Base-by-base conservation (phyloP, 2,329 filamentous ascomycete genomes). In the Septoria petroselini region DNA sequence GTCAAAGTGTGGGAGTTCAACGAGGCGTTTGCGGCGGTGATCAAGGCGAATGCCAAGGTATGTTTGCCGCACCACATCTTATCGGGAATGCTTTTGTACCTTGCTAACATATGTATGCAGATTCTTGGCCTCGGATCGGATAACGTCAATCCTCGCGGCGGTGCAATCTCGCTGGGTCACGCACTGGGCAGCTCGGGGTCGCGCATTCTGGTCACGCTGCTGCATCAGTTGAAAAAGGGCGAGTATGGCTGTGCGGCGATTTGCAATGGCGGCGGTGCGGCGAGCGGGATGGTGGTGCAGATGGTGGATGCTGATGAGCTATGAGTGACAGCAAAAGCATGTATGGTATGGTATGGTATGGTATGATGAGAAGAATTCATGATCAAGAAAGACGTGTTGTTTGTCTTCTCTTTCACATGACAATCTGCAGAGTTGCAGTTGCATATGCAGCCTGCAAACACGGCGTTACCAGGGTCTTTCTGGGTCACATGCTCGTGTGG, bases 1-100 rank as follows among this genome's bases (percentile, higher is more conserved):
- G 89, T 98, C 38, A 84, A 91, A 4, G 75, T 96, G 17, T 97
- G 93, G 91, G 93, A 97, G 70, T 95, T 98, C 71, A 98, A 98
- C 70, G 93, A 98, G 73, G 93, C 93, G 0, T 98, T 98, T 67
- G 91, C 93, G 21, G 88, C 88, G 3, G 91, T 96, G 23, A 93
- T 96, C 70, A 90, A 93, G 68, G 91, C 91, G 34, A 96, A 97
- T 66, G 85, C 88, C 64, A 91, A 95, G 81, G 84, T 85, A 64
- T 31, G 12, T 23, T 54, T 29, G 7, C 14, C 21, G 42, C n/a
- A 11, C 27, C 9, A 18, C 37, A 3, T 3, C 14, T 38, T 25
- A 7, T 30, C n/a, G 25, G 18, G 33, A 15, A 7, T n/a, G 33
- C 11, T 17, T n/a, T n/a, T n/a, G 12, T 15, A 11, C 12, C 8